Base-by-base conservation (phyloP, 257 asterid genomes). In the Hygrophila difformis region DNA sequence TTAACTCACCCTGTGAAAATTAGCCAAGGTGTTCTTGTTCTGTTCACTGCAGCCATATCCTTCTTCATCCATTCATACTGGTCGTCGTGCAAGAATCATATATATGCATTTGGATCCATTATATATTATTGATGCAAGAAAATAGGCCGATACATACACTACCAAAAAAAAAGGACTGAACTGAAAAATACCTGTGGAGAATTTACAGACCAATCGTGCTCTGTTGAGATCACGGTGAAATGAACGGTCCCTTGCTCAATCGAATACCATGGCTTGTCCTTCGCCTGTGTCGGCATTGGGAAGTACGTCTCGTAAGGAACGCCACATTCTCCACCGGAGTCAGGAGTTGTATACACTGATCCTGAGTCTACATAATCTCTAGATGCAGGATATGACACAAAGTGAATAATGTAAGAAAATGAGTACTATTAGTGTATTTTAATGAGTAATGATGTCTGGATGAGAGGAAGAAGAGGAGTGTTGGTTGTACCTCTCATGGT, bases 241-340 rank as follows among this genome's bases (percentile, higher is more conserved):
- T 84, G 97, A 18, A 84, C 88, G 39, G 55, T 49, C 13, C 95
- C 97, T 49, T 72, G 94, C 14, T 87, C 95, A 11, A 84, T 76
- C 0, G 97, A 84, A 36, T 81, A 87, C 97, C 97, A 87, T 5
- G 97, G 97, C 70, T 76, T 84, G 55, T 88, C 97, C 57, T 68
- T 62, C 7, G 50, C 78, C 3, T 47, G 42, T 0, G 93, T 72
- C 39, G 97, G 97, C 97, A 84, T 84, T 0, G 75, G 97, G 56
- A 88, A 88, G 43, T 88, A 88, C 3, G 86, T 69, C 74, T 88
- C 95, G 16, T 88, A 88, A 13, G 97, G 82, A 18, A 88, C 73
- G 12, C 95, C 97, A 61, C 97, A 88, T 61, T 88, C 97, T 11
- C 97, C 95, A 1, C 97, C 97, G 0, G 97, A 88, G 45, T 88